Percentiles rank a stretch among this genome's conserved stretches.
These are phyloP conservation scores for Erodium trifolium DNA, from an alignment of 441 rosid species.

Conservation along the genomic window DNA sequence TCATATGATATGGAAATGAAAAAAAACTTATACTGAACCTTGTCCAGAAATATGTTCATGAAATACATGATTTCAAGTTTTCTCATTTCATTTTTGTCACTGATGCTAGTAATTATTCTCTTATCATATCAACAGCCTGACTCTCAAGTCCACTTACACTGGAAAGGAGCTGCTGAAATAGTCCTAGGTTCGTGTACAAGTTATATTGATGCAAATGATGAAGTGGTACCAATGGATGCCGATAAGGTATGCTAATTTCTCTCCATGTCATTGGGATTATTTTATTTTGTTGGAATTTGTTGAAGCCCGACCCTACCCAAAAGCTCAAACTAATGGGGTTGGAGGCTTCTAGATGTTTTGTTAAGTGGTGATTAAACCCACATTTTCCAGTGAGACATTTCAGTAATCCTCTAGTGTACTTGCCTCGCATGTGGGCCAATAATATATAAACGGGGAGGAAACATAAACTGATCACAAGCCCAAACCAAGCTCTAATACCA, in stretches of 20 bases:
- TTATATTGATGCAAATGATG: slow-evolving; percentile 46
- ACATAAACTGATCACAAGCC: no score
- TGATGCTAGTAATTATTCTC: slow-evolving; percentile 9
- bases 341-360: no score
- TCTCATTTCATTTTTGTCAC: slow-evolving; percentile 5
- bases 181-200: slow-evolving; percentile 60
- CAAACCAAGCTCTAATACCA: no score
- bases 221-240: slow-evolving; percentile 40
- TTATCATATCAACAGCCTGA: slow-evolving; percentile 37
- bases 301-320: no score
- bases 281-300: background rate
- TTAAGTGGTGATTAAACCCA: no score
- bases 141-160: slow-evolving; percentile 68
- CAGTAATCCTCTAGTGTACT: no score
- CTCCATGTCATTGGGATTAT: background rate
- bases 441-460: no score
- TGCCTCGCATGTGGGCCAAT: no score
- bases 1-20: background rate
- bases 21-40: background rate
- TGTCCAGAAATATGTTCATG: slow-evolving; percentile 1
- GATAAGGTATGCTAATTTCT: slow-evolving; percentile 42
- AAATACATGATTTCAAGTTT: background rate
- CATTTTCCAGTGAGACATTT: no score
- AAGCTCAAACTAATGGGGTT: no score
- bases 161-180: slow-evolving; percentile 99